Base-by-base conservation (phyloP, 2,329 filamentous ascomycete species). In the Colletotrichum viniferum region DNA sequence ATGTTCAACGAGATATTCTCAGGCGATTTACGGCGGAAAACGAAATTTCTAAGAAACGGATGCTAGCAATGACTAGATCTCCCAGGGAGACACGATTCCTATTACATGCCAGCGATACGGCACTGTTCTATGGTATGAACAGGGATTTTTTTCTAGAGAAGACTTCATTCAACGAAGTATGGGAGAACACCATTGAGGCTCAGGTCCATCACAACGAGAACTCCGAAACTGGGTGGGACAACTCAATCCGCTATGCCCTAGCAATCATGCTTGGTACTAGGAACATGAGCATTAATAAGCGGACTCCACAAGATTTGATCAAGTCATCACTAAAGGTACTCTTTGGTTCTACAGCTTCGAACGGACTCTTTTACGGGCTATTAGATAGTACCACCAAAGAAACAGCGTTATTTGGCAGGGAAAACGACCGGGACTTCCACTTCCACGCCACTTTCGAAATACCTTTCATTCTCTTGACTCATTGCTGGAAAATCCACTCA, bases 171-270 rank as follows among this genome's bases (percentile, higher is more conserved):
- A 64, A 28, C 13, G 61, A 64, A 28, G 61, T 64, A 14, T 64
- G 61, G 61, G 2, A 43, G 1, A 64, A 64, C 32, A 64, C 61
- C 0, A 64, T 64, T 13, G 32, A 64, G 24, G 61, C 61, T 0
- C 61, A 64, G 8, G n/a, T 38, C 4, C 61, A 64, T 3, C 34
- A 64, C 61, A 43, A 21, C 2, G 61, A 64, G 21, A 64, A 64
- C 32, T 38, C 61, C 13, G 61, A 64, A 14, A 64, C 61, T 7
- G 34, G 32, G 2, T 64, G 61, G 61, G 61, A 38, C 21, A 64
- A 64, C 61, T 43, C 61, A 5, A 64, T 43, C 0, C 61, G 61
- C 61, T 64, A 64, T 34, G 61, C 34, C n/a, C 4, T 64, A 0
- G 34, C 61, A 1, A 13, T 64, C 3, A 64, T 64, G 61, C n/a